These are phyloP conservation scores for Lyophyllum atratum DNA, from an alignment of 768 basidiomycete genomes.

Conservation along the genomic window DNA sequence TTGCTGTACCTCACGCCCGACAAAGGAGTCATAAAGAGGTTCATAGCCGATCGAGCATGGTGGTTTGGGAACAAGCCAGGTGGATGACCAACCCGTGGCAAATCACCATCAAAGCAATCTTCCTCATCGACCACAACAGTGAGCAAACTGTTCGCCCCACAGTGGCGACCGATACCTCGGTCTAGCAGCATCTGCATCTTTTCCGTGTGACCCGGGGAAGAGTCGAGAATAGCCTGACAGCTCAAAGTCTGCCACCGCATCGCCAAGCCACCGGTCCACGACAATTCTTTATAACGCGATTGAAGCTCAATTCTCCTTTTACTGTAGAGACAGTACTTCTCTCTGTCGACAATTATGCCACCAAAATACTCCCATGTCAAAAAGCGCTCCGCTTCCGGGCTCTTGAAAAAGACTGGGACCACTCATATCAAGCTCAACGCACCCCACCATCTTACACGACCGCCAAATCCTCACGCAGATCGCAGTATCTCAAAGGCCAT, in stretches of 20 bases:
- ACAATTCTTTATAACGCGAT: neutral
- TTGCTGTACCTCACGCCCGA: too few relatives aligned
- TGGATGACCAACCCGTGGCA: neutral
- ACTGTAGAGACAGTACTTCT: neutral
- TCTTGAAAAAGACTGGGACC: conserved; percentile 45
- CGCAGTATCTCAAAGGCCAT: conserved; percentile 56
- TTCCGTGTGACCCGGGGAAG: neutral
- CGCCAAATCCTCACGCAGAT: conserved; percentile 52
- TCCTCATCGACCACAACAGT: conserved; percentile 25
- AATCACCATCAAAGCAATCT: neutral
- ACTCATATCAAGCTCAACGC: conserved; percentile 31
- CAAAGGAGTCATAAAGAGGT: too few relatives aligned
- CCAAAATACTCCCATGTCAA: conserved; percentile 78
- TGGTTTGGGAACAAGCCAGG: neutral
- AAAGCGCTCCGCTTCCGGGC: conserved; percentile 53
- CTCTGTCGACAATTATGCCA: conserved; percentile 46
- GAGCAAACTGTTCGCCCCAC: conserved; percentile 7
- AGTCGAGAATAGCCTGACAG: neutral
- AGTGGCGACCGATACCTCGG: neutral
- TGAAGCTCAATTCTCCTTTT: neutral
- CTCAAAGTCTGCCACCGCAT: neutral
- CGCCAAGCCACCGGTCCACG: neutral
- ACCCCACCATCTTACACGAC: conserved; percentile 32
- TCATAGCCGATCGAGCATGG: neutral
- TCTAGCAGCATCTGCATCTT: neutral